Base-by-base conservation (phyloP, 1,139 yeast species). In the Nakaseomyces kungkrabaensis region DNA sequence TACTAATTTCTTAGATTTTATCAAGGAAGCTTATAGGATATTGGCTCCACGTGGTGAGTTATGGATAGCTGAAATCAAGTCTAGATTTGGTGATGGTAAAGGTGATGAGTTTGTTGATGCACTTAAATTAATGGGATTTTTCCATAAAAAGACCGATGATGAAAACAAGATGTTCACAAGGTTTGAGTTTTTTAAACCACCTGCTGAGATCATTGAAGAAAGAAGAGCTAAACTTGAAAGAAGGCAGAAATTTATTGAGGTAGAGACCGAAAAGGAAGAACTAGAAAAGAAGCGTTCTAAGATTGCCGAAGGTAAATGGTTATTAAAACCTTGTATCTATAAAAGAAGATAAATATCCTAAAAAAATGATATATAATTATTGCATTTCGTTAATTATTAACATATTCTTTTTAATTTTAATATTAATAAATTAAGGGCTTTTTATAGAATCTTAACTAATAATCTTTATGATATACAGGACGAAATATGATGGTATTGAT, bases 41-140 rank as follows among this genome's bases (percentile, higher is more conserved):
- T 72, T 92, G 51, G 83, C 89, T 10, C 96, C 96, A 42, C 76
- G 87, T 52, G 98, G 99, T 25, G 96, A 90, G 63, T 71, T 92
- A 47, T 94, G 98, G 98, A 88, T 92, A 52, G 95, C 97, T 1
- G 99, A 92, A 66, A 94, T 92, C 68, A 92, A 92, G 69, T 87
- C 96, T 1, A 75, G 99, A 60, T 88, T 92, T 61, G 73, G 79
- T 2, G 97, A 78, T 49, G 69, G 63, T 37, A 66, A 76, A 44
- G 89, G 90, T 26, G 75, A 76, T 26, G 90, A 86, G 59, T 92
- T 92, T 68, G 88, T 85, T 17, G 78, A 85, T 40, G 80, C 86
- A 1, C 72, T 92, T 57, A 86, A 86, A 65, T 70, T 80, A 50
- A 69, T 80, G 57, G 98, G 97, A 0, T 85, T 92, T 59, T 84